Base-by-base conservation (phyloP, 345 rosid genomes). In the Salix koriyanagi region DNA sequence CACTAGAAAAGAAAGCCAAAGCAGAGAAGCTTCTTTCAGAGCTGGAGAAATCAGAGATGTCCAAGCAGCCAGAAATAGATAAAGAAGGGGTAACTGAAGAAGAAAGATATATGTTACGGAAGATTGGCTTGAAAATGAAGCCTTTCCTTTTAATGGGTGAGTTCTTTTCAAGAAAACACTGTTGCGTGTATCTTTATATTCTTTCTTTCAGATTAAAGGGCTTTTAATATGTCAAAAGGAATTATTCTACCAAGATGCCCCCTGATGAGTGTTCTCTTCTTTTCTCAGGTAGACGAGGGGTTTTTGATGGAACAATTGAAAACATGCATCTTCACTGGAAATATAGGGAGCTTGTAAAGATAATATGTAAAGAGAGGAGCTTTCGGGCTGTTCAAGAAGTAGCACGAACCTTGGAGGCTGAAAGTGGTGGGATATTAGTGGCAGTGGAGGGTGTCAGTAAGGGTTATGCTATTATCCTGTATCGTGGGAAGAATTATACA, bases 261-360 rank as follows among this genome's bases (percentile, higher is more conserved):
- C 61, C 14, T 78, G 75, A 80, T 77, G 64, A 26, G 25, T 71
- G 12, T 66, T 71, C 71, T 79, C 65, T 75, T 83, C 80, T 67
- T 72, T 65, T 86, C 77, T 77, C 85, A 94, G 99, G 99, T 85
- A 88, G 94, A 84, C 82, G 96, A 92, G 96, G 97, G 2, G 90
- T 91, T 67, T 95, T 91, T 88, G 94, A 83, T 70, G 97, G 97
- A 83, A 93, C 97, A 69, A 79, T 95, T 74, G 97, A 95, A 86
- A 95, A 95, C 82, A 91, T 95, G 97, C 99, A 95, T 86, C 97
- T 95, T 77, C 99, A 95, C 79, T 93, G 99, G 99, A 95, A 95
- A 85, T 90, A 95, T 80, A 86, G 99, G 88, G 99, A 95, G 81
- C 96, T 95, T 76, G 94, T 95, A 84, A 95, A 93, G 87, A 79